A percentile compares a stretch with the other conserved stretches of the same genome.
Conservation (phyloP, 306 rosid genomes). For the Myrica gale region DNA sequence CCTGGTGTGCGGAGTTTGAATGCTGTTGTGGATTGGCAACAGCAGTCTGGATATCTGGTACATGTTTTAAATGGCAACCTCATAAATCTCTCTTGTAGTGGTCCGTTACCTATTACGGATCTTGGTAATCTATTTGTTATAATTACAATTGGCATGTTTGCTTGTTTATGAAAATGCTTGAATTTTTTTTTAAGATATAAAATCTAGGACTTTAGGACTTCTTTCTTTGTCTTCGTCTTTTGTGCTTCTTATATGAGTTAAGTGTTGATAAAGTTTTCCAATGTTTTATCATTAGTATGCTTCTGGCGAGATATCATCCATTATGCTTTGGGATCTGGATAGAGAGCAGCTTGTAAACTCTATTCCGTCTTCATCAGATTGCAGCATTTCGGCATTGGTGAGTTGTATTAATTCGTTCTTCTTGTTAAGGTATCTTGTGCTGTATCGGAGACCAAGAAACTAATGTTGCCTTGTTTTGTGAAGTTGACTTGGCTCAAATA, state of each 20-base stretch:
- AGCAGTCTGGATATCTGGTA: conserved; percentile 95
- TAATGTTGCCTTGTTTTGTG: background rate
- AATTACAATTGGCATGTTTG: too few relatives aligned
- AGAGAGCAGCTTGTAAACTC: conserved; percentile 78
- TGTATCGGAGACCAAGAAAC: background rate
- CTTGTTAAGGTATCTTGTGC: conserved; percentile 6
- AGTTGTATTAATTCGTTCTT: conserved; percentile 32
- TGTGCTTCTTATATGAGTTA: conserved; percentile 11
- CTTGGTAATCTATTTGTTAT: too few relatives aligned
- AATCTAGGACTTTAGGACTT: background rate
- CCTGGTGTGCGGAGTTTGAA: conserved; percentile 80
- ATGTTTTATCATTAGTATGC: conserved; percentile 65
- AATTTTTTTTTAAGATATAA: conserved; percentile 13
- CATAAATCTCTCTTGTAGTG: too few relatives aligned
- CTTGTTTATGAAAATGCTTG: too few relatives aligned
- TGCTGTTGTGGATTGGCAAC: conserved; percentile 99
- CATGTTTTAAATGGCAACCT: background rate
- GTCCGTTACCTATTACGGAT: too few relatives aligned
- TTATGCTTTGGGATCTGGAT: conserved; percentile 89
- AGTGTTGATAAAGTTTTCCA: conserved; percentile 23
- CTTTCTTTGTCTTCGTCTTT: background rate
- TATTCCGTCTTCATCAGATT: conserved; percentile 76
- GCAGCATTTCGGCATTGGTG: conserved; percentile 91
- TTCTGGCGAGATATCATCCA: conserved; percentile 75
- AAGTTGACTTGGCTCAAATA: background rate